Evolutionary conservation across 306 rosid genomes (phyloP), one percentile per base, ranked within the genome.

Genomic region (Trichosanthes cucumerina): DNA sequence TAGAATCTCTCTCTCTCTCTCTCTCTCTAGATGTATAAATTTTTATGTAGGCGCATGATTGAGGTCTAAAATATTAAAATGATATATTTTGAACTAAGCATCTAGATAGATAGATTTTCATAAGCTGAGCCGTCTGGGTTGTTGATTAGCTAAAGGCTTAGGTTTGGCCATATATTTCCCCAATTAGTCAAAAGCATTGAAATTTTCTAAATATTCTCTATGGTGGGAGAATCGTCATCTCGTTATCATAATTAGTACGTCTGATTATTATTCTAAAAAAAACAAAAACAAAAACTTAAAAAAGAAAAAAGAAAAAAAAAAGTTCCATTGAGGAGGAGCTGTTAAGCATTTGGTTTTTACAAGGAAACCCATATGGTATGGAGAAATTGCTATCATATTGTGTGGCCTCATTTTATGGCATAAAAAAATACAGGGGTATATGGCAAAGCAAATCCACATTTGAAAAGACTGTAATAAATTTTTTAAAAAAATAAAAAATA

Each of bases 181-280:
- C 57, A 71, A 78, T 54, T 79, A 78, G 87, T 79, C 85, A 81
- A 86, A 83, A 81, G 86, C 80, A 80, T 65, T 80, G 46, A 83
- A 78, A 38, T 6, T 78, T 81, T 28, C 78, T 64, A 78, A 82
- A 80, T 82, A 82, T 85, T 81, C 87, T 52, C 83, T 53, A 16
- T 54, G 88, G 88, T 81, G 90, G 86, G 69, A 76, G 84, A 81
- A 86, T 86, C 84, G 78, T 77, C 84, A 84, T 72, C 69, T 78
- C 58, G 43, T 84, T 86, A 86, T 81, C 86, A 71, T 80, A 57
- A 69, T 16, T 13, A 31, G 54, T 18, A 58, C 28, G 33, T 54
- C 10, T 62, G 59, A 57, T 78, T 49, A 71, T 33, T 78, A 73
- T 70, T 69, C 33, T 68, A 1, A 57, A 57, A 38, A 58, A 60